These are phyloP conservation scores for Bolboschoenus planiculmis DNA, from an alignment of 176 grass and related monocot genomes.

Conservation along the genomic window DNA sequence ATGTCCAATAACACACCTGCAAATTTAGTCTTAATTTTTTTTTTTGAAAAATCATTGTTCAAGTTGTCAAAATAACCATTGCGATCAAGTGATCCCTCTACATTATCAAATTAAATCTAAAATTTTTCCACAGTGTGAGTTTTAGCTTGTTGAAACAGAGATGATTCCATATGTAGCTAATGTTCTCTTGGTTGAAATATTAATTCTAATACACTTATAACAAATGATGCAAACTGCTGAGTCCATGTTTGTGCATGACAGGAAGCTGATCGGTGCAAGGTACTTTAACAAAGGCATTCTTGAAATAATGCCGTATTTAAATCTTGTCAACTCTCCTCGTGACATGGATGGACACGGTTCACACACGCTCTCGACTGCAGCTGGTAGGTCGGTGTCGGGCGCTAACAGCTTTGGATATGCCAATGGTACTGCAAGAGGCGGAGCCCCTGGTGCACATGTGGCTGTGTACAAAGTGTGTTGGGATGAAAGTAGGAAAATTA, in stretches of 20 bases:
- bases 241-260: not conserved
- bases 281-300: slow-evolving; percentile 48
- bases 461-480: slow-evolving; percentile 72
- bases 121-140: no score
- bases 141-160: not conserved
- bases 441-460: slow-evolving; percentile 42
- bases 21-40: no score
- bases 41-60: not conserved
- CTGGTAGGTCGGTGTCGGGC: slow-evolving; percentile 38
- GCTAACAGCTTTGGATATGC: slow-evolving; percentile 59
- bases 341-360: slow-evolving; percentile 70
- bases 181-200: not conserved
- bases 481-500: not conserved
- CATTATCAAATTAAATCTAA: no score
- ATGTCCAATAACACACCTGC: no score
- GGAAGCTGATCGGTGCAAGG: slow-evolving; percentile 64
- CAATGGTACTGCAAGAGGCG: slow-evolving; percentile 69
- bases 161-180: not conserved
- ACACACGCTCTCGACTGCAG: slow-evolving; percentile 82
- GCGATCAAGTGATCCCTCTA: not conserved
- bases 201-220: slow-evolving; percentile 14
- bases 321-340: slow-evolving; percentile 34
- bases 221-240: not conserved
- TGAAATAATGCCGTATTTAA: not conserved
- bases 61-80: not conserved